These are phyloP conservation scores for Talinum fruticosum DNA, from an alignment of 148 eudicot species.

Conservation along the genomic window DNA sequence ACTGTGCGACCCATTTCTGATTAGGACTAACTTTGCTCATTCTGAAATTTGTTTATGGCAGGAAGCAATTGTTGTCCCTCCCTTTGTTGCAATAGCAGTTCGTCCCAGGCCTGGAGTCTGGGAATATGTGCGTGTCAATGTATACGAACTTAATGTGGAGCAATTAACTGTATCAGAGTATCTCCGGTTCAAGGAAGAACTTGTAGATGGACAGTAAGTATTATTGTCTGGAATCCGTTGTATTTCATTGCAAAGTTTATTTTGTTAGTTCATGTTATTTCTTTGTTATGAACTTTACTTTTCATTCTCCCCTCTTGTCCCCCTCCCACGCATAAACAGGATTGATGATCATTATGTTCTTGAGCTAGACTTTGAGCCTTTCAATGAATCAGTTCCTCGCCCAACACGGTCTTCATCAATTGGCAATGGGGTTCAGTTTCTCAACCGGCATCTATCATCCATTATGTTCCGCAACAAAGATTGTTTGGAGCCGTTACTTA, in stretches of 20 bases:
- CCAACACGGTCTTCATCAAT: slow-evolving; percentile 87
- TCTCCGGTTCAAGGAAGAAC: slow-evolving; percentile 89
- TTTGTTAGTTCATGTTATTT: neutral
- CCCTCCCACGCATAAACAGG: too few species aligned
- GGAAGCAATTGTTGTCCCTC: slow-evolving; percentile 97
- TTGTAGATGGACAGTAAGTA: slow-evolving; percentile 75
- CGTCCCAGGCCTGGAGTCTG: slow-evolving; percentile 99
- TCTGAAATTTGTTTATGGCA: slow-evolving; percentile 25
- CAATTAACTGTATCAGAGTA: slow-evolving; percentile 79
- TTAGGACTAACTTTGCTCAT: neutral
- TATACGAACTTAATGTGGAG: slow-evolving; percentile 79
- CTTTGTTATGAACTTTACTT: neutral
- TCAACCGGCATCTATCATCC: slow-evolving; percentile 91
- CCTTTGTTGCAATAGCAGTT: slow-evolving; percentile 87
- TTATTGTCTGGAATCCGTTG: slow-evolving; percentile 6
- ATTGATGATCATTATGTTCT: slow-evolving; percentile 50
- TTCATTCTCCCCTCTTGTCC: neutral
- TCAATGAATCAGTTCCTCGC: slow-evolving; percentile 81
- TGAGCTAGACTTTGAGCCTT: slow-evolving; percentile 95
- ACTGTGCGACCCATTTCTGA: neutral
- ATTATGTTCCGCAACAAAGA: slow-evolving; percentile 91
- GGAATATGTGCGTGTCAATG: slow-evolving; percentile 92
- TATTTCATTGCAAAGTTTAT: neutral
- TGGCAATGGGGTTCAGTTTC: slow-evolving; percentile 97
- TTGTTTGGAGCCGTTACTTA: slow-evolving; percentile 83